Evolutionary conservation across 352 stramenopile species (phyloP), one percentile per base, ranked within the genome.

Genomic region (Pseudoperonospora humuli): DNA sequence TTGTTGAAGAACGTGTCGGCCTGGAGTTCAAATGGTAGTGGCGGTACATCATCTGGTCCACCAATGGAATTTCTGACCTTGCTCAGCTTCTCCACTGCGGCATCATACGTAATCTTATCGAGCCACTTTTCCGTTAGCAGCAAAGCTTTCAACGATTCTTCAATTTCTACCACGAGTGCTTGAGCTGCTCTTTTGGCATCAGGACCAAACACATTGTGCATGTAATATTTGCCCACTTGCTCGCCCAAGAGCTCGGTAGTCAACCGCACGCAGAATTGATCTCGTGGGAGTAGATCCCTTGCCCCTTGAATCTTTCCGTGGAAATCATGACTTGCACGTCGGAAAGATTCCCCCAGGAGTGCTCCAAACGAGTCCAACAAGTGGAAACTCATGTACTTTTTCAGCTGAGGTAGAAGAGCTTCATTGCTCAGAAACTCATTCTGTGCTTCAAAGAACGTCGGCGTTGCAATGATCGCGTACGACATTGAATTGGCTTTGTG

Each of bases 81-180:
- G 31, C 56, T 39, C 29, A 97, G 81, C 61, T 97, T 97, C 23
- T 94, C 71, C 9, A 96, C 64, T 0, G 84, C 87, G 23, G 79
- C 69, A 5, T 74, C 50, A 27, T 86, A 74, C 14, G 88, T 97
- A 10, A 63, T 37, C 28, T 90, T 73, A 40, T 89, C 86, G 35
- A 97, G 75, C 90, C 90, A 97, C 33, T 39, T 38, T 15, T 95
- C 84, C 29, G 88, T 82, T 42, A 78, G 77, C 24, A 97, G 48
- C 19, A 89, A 41, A 19, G 75, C 66, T 45, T 81, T 70, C 53
- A 96, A 66, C 18, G 86, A 78, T 18, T 75, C 62, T 27, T 93
- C 78, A 25, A 97, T 92, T 47, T 87, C 68, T 39, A 86, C 54
- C 5, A 97, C 82, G 42, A 96, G 75, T 7, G 65, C 51, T 45